Percentiles rank a stretch among this genome's conserved stretches.
Conservation (phyloP, 345 rosid species). For the Dimocarpus longan region DNA sequence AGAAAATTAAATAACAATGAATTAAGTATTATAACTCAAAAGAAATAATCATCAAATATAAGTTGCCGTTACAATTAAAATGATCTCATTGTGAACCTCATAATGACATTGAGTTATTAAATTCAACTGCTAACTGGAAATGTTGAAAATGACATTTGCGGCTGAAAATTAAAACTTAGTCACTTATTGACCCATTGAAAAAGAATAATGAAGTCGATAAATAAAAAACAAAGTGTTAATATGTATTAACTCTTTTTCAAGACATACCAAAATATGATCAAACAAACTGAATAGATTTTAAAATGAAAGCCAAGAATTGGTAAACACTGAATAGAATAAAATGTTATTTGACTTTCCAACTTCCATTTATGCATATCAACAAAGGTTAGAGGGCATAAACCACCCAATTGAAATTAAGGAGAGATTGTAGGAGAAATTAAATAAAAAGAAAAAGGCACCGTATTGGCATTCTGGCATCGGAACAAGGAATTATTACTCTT, state of each 20-base stretch:
- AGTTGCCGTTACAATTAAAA: not conserved
- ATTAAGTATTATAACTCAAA: not conserved
- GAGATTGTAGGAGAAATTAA: not conserved
- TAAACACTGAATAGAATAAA: not conserved
- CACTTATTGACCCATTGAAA: not conserved
- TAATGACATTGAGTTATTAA: not conserved
- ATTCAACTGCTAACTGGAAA: not conserved
- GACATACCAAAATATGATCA: not conserved
- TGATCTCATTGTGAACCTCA: not conserved
- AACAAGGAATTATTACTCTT: not conserved
- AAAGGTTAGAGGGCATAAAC: not conserved
- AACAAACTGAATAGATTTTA: not conserved
- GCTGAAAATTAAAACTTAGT: not conserved
- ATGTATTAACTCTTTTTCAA: not conserved
- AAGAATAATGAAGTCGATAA: not conserved
- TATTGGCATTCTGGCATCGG: not conserved
- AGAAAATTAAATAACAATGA: not conserved
- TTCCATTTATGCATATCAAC: not conserved
- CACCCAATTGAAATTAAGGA: not conserved
- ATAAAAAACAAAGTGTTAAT: not conserved
- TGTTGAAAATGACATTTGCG: not conserved
- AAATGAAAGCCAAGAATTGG: slow-evolving; percentile 1
- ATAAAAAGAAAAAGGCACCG: not conserved
- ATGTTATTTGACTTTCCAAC: not conserved
- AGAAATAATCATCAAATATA: not conserved